Conservation (phyloP, 306 rosid species). For the Malus sieversii region DNA sequence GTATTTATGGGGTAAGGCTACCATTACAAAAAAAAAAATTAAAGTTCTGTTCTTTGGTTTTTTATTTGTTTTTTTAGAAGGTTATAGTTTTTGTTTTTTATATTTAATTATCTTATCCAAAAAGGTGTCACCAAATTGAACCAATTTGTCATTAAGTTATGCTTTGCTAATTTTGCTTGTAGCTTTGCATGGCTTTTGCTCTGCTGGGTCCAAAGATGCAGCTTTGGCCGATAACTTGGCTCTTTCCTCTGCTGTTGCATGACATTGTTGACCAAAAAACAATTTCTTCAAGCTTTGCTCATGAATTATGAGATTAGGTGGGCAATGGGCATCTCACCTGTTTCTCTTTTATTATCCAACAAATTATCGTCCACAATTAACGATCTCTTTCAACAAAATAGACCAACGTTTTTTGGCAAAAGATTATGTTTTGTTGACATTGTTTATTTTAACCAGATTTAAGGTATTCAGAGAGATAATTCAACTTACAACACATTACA, state of each 20-base stretch:
- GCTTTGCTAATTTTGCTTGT: not conserved
- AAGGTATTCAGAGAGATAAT: too few species aligned
- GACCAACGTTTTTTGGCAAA: too few species aligned
- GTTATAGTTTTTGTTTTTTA: not conserved
- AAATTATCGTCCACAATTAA: not conserved
- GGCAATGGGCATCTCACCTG: not conserved
- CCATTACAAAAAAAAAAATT: not conserved
- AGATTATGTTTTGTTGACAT: too few species aligned
- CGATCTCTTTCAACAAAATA: not conserved
- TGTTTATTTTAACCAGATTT: too few species aligned
- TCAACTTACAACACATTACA: too few species aligned
- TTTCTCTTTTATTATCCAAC: not conserved
- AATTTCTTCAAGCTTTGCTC: not conserved
- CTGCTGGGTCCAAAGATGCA: not conserved
- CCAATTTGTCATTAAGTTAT: not conserved
- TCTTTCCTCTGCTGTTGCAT: not conserved
- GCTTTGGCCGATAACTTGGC: not conserved
- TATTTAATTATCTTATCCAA: not conserved
- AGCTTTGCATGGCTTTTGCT: not conserved
- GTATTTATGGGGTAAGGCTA: not conserved
- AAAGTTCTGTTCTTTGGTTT: not conserved
- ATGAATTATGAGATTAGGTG: not conserved
- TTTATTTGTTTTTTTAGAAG: too few species aligned
- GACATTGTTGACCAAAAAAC: conserved; percentile 2
- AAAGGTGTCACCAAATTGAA: not conserved